Percentiles rank a stretch among this genome's conserved stretches.
Evolutionary conservation across 805 yeast species (phyloP).

Genomic region (Wickerhamiella vanderwaltii): DNA sequence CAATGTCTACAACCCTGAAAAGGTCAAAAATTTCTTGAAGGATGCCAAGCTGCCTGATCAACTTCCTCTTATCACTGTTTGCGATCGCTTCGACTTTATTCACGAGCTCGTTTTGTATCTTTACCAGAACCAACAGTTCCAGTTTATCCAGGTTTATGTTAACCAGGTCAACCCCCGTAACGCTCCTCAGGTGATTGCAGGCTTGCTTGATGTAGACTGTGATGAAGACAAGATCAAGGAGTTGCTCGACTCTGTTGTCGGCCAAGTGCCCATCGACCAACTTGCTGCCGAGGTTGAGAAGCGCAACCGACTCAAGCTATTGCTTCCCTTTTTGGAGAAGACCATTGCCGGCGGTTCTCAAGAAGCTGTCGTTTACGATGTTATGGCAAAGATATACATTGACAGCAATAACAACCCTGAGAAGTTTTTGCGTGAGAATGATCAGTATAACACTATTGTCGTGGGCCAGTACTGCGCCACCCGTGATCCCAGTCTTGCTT

Average conservation of each 20-base stretch:
- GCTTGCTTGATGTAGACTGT: constrained; percentile 91
- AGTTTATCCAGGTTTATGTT: constrained; percentile 94
- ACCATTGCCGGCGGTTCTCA: constrained; percentile 69
- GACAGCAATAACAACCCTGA: constrained; percentile 97
- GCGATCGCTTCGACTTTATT: constrained; percentile 82
- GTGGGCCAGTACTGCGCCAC: constrained; percentile 98
- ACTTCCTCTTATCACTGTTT: constrained; percentile 88
- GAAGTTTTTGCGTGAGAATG: constrained; percentile 85
- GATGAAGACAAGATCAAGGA: constrained; percentile 79
- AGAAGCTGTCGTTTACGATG: constrained; percentile 86
- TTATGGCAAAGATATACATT: constrained; percentile 93
- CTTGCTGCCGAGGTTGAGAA: constrained; percentile 91
- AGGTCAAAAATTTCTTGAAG: constrained; percentile 92
- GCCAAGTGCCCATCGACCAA: constrained; percentile 85
- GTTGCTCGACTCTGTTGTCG: constrained; percentile 71
- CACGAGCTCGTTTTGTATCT: constrained; percentile 88
- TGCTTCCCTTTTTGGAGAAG: constrained; percentile 86
- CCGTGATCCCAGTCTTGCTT: constrained; percentile 97
- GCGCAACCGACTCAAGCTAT: constrained; percentile 82
- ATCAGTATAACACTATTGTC: constrained; percentile 77
- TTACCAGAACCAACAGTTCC: constrained; percentile 91
- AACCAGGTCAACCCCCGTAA: constrained; percentile 94
- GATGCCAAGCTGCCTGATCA: constrained; percentile 91
- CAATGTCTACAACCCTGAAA: constrained; percentile 89
- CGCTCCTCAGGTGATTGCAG: constrained; percentile 95